Conservation (phyloP, 495 filamentous ascomycete genomes). For the Hyaloscypha bicolor region DNA sequence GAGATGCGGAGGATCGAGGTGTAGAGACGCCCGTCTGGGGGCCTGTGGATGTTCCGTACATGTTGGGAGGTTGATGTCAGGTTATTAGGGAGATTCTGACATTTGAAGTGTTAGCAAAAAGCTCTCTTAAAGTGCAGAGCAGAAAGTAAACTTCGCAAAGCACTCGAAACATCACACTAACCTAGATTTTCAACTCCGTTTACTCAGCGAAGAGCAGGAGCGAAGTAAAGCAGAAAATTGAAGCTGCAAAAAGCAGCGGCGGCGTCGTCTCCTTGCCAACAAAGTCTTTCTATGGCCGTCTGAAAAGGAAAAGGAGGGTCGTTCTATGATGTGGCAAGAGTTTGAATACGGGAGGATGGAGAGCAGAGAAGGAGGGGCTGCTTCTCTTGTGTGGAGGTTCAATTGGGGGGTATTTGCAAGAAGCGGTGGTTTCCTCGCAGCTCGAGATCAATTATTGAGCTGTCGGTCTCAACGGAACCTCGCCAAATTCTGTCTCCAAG, state of each 20-base stretch:
- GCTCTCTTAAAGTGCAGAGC: neutral
- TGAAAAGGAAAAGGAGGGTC: slow-evolving; percentile 2
- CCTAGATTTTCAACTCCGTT: slow-evolving; percentile 27
- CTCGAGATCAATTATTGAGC: slow-evolving; percentile 15
- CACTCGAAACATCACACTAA: neutral
- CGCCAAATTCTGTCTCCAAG: slow-evolving; percentile 6
- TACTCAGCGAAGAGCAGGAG: slow-evolving; percentile 38
- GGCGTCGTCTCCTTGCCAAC: slow-evolving; percentile 6
- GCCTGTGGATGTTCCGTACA: slow-evolving; percentile 86
- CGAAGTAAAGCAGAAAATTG: slow-evolving; percentile 2
- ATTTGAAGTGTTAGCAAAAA: neutral
- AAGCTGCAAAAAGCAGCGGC: slow-evolving; percentile 30
- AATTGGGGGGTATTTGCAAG: slow-evolving; percentile 20
- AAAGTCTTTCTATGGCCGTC: slow-evolving; percentile 19
- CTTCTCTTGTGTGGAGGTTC: slow-evolving; percentile 3
- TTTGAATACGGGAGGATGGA: neutral
- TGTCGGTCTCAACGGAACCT: slow-evolving; percentile 12
- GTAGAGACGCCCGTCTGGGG: slow-evolving; percentile 94
- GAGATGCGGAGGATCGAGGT: slow-evolving; percentile 82
- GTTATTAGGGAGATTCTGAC: neutral
- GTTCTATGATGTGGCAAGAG: slow-evolving; percentile 4
- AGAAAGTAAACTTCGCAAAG: neutral
- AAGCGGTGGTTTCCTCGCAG: neutral
- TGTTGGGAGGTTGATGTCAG: slow-evolving; percentile 43
- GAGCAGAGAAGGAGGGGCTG: slow-evolving; percentile 2